Conservation (phyloP, 345 rosid species). For the Gynandropsis gynandra region DNA sequence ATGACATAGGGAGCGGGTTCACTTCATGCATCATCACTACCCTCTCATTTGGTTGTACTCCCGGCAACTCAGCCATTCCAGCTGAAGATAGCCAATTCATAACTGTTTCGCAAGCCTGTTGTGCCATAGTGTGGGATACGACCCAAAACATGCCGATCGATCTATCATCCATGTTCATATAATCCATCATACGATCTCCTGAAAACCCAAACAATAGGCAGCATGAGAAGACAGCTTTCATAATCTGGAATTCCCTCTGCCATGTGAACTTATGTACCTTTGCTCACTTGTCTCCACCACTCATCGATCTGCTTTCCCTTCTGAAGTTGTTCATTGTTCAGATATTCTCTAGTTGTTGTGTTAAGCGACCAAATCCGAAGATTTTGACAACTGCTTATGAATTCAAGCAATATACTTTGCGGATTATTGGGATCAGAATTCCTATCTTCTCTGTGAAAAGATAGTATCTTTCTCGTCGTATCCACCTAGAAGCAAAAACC, state of each 20-base stretch:
- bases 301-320: constrained; percentile 98
- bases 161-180: constrained; percentile 93
- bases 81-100: constrained; percentile 75
- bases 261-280: constrained; percentile 49
- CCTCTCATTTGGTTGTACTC: constrained; percentile 68
- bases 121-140: constrained; percentile 91
- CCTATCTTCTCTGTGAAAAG: constrained; percentile 92
- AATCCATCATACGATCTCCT: constrained; percentile 93
- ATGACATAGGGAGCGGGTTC: constrained; percentile 83
- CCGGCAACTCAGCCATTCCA: constrained; percentile 66
- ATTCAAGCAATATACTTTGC: constrained; percentile 93
- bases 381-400: constrained; percentile 93
- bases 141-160: constrained; percentile 99
- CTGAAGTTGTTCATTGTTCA: constrained; percentile 82
- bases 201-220: constrained; percentile 29
- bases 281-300: constrained; percentile 92
- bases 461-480: constrained; percentile 76
- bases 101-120: constrained; percentile 83
- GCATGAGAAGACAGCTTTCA: constrained; percentile 12
- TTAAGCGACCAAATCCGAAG: constrained; percentile 92
- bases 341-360: constrained; percentile 70
- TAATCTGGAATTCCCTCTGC: constrained; percentile 1
- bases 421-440: constrained; percentile 84
- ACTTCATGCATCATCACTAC: constrained; percentile 82
- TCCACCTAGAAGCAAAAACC: constrained; percentile 61